A percentile compares a stretch with the other conserved stretches of the same genome.
Conservation (phyloP, 352 stramenopile species). For the Phytophthora litchii region DNA sequence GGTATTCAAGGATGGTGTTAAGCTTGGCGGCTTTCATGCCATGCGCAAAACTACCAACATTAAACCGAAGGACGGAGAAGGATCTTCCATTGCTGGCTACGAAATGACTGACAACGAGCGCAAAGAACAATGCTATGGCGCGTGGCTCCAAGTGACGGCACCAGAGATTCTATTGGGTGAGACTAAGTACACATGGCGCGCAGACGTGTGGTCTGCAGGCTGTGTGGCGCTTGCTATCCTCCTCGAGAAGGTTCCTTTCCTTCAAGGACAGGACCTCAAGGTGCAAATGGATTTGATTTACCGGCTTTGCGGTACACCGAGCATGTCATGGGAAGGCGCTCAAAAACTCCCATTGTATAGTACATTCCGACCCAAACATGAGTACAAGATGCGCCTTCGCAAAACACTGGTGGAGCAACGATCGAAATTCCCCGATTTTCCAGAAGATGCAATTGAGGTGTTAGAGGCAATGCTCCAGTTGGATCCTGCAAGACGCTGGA, state of each 20-base stretch:
- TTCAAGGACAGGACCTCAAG: slow-evolving; percentile 66
- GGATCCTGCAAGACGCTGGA: slow-evolving; percentile 61
- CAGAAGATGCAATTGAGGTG: slow-evolving; percentile 61
- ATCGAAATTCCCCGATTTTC: slow-evolving; percentile 57
- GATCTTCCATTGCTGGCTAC: slow-evolving; percentile 39
- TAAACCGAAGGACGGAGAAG: slow-evolving; percentile 44
- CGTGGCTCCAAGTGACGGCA: slow-evolving; percentile 67
- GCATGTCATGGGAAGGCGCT: slow-evolving; percentile 52
- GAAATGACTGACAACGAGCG: slow-evolving; percentile 78
- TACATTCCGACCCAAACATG: slow-evolving; percentile 65
- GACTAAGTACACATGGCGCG: slow-evolving; percentile 68
- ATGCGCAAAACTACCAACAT: slow-evolving; percentile 56
- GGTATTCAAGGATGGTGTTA: slow-evolving; percentile 67
- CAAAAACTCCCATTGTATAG: slow-evolving; percentile 63
- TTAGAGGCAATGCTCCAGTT: slow-evolving; percentile 81
- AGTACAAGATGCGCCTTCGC: slow-evolving; percentile 77
- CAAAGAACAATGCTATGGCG: slow-evolving; percentile 74
- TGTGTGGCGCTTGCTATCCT: slow-evolving; percentile 72
- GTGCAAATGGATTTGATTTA: slow-evolving; percentile 83
- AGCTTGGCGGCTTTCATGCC: slow-evolving; percentile 74
- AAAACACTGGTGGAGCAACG: slow-evolving; percentile 81
- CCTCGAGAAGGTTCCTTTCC: slow-evolving; percentile 63
- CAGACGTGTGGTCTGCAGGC: slow-evolving; percentile 79
- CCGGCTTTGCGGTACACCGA: slow-evolving; percentile 74
- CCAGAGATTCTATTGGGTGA: slow-evolving; percentile 80